These are phyloP conservation scores for Suillus subalutaceus DNA, from an alignment of 768 basidiomycete genomes.

Conservation along the genomic window DNA sequence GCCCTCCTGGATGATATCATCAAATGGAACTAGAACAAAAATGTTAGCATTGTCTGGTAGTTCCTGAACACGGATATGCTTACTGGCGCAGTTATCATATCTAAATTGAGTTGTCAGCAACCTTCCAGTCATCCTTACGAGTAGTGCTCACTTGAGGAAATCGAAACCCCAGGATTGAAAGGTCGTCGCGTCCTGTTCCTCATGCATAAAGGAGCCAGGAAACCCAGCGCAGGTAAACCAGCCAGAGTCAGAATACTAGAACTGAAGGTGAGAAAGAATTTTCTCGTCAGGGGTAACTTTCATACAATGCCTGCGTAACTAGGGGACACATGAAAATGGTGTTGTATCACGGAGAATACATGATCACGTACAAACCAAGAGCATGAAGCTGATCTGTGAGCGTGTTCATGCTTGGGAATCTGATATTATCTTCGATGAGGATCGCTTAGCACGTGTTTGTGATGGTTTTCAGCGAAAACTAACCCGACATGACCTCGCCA, in stretches of 20 bases:
- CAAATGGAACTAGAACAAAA: constrained; percentile 50
- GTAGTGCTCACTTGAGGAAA: constrained; percentile 53
- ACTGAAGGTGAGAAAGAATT: background rate
- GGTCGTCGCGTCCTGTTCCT: constrained; percentile 57
- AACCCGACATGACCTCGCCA: constrained; percentile 60
- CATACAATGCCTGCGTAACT: constrained; percentile 66
- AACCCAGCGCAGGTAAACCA: constrained; percentile 67
- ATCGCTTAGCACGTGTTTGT: background rate
- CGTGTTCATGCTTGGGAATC: constrained; percentile 59
- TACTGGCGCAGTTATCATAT: constrained; percentile 64
- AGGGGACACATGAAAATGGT: constrained; percentile 10
- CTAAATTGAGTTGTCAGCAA: constrained; percentile 30
- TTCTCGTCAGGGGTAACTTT: background rate
- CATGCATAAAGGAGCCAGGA: constrained; percentile 65
- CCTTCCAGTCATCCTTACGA: background rate
- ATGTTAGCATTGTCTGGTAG: background rate
- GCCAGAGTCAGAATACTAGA: constrained; percentile 66
- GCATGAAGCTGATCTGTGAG: constrained; percentile 56
- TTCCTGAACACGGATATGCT: constrained; percentile 15
- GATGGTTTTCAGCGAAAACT: constrained; percentile 16
- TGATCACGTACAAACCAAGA: constrained; percentile 53
- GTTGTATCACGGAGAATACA: background rate
- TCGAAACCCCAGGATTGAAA: constrained; percentile 70
- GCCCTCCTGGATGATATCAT: constrained; percentile 54
- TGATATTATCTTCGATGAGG: constrained; percentile 41